A percentile compares a stretch with the other conserved stretches of the same genome.
phyloP scores from a whole-genome alignment of 768 basidiomycete genomes.

The Suillus subluteus region DNA sequence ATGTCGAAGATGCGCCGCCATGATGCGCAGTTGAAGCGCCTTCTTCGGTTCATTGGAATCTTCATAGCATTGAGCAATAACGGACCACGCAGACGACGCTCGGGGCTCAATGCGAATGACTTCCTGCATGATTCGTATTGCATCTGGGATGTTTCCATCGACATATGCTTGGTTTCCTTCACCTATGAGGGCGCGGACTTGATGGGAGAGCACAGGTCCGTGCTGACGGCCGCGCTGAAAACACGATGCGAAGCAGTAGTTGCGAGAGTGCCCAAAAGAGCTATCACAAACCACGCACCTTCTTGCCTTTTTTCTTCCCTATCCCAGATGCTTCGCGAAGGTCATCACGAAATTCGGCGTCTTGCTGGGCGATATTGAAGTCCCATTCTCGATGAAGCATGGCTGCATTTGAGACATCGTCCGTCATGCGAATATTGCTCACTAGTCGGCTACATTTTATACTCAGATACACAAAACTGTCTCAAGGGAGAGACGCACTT shows the following conservation, averaged over 20 bases:
- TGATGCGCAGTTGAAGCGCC: constrained; percentile 81
- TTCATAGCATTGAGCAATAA: constrained; percentile 82
- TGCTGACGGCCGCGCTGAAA: constrained; percentile 45
- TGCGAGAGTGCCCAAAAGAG: neutral
- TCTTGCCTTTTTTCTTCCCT: constrained; percentile 52
- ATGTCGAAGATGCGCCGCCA: constrained; percentile 86
- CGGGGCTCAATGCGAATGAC: constrained; percentile 94
- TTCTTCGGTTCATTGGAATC: constrained; percentile 71
- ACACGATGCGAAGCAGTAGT: constrained; percentile 5
- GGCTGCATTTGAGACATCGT: constrained; percentile 46
- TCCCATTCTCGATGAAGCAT: constrained; percentile 74
- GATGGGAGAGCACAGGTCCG: constrained; percentile 66
- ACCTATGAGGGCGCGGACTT: constrained; percentile 76
- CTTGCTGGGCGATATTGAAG: constrained; percentile 66
- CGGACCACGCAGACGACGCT: constrained; percentile 82
- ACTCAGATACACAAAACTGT: neutral
- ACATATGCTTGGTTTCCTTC: constrained; percentile 89
- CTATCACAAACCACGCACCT: constrained; percentile 36
- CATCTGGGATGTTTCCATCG: constrained; percentile 63
- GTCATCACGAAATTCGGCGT: constrained; percentile 74
- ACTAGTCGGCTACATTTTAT: constrained; percentile 59
- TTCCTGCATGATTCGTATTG: constrained; percentile 84
- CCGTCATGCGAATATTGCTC: constrained; percentile 59
- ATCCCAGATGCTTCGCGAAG: constrained; percentile 76
- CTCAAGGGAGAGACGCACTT: constrained; percentile 40